Conservation (phyloP, 2,329 filamentous ascomycete genomes). For the Alternaria triticina region DNA sequence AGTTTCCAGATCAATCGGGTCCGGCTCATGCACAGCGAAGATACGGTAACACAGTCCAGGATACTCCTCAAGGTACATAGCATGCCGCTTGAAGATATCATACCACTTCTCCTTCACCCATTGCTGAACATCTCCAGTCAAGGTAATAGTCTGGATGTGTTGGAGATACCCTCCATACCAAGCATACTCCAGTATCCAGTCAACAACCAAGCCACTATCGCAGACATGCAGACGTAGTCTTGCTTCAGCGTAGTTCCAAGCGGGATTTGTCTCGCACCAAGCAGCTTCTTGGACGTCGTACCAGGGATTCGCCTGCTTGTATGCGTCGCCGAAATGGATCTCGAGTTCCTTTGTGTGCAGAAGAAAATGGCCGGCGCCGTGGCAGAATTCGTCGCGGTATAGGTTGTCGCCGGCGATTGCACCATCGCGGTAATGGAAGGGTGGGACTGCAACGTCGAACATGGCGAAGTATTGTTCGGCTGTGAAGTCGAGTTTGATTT, state of each 20-base stretch:
- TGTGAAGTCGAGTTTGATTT: conserved; percentile 13
- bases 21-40: neutral
- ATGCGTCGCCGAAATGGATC: conserved; percentile 7
- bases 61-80: neutral
- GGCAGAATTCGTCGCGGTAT: neutral
- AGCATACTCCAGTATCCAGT: neutral
- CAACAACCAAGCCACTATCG: neutral
- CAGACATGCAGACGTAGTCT: neutral
- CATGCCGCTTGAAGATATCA: conserved; percentile 3
- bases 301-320: conserved; percentile 12
- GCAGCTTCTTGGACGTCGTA: neutral
- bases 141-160: neutral
- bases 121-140: conserved; percentile 17
- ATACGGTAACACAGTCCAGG: neutral
- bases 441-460: conserved; percentile 17
- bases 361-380: conserved; percentile 8
- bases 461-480: conserved; percentile 15
- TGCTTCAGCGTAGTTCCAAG: neutral
- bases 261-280: neutral
- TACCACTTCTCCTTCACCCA: conserved; percentile 29
- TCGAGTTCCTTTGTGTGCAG: conserved; percentile 7
- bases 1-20: neutral
- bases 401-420: neutral
- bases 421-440: conserved; percentile 11
- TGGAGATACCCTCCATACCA: neutral